Evolutionary conservation across 805 yeast species (phyloP).

Genomic region (Metschnikowia reukaufii): DNA sequence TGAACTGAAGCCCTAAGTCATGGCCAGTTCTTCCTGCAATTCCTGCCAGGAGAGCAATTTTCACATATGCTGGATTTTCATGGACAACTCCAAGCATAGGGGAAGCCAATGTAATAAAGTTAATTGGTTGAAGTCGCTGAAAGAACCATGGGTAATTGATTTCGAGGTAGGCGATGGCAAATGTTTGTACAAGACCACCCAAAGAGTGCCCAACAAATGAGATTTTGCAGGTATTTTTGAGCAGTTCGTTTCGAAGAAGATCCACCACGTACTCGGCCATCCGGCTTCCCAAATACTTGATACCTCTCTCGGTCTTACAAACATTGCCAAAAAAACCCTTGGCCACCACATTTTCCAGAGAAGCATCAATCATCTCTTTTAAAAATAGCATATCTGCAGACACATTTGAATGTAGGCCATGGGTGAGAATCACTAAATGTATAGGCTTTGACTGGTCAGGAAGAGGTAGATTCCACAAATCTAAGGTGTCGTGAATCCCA

Average conservation of each 20-base stretch:
- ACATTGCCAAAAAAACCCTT: conserved; percentile 82
- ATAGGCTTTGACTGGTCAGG: conserved; percentile 52
- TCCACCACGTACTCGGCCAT: conserved; percentile 73
- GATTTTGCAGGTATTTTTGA: conserved; percentile 51
- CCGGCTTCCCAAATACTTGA: conserved; percentile 77
- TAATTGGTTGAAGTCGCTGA: conserved; percentile 61
- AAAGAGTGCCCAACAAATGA: conserved; percentile 92
- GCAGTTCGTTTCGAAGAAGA: conserved; percentile 45
- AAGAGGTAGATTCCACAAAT: conserved; percentile 72
- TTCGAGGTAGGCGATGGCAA: conserved; percentile 80
- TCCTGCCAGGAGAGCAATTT: conserved; percentile 82
- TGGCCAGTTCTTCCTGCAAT: conserved; percentile 91
- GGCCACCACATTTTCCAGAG: conserved; percentile 68
- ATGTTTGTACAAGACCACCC: conserved; percentile 90
- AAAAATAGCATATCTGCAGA: conserved; percentile 88
- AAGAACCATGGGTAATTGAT: conserved; percentile 72
- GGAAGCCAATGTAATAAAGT: conserved; percentile 80
- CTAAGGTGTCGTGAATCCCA: conserved; percentile 56
- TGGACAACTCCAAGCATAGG: conserved; percentile 86
- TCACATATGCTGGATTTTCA: conserved; percentile 85
- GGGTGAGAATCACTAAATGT: conserved; percentile 84
- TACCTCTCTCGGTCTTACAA: conserved; percentile 87
- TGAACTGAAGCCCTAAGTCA: conserved; percentile 68
- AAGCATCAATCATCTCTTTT: conserved; percentile 72
- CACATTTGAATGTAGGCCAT: conserved; percentile 88